Base-by-base conservation (phyloP, 306 rosid species). In the Pachyrhizus erosus region DNA sequence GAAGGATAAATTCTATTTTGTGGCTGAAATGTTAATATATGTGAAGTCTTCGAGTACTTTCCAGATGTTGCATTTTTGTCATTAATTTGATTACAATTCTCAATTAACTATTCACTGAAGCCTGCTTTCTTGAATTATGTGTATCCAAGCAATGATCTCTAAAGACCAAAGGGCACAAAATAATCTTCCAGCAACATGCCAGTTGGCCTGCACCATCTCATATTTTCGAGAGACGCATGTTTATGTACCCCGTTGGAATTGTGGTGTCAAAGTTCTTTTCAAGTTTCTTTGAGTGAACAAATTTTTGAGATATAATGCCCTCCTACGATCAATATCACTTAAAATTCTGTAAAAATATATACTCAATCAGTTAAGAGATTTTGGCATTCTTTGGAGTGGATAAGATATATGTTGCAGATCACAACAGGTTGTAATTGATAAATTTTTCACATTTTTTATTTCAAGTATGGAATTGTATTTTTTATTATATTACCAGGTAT, bases 331-430 rank as follows among this genome's bases (percentile, higher is more conserved):
- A 51, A 39, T 48, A 26, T 46, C 73, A 40, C 46, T 83, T 46
- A 23, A 66, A 66, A 52, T 80, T 79, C 78, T 74, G 57, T 75
- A 49, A 20, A 42, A 73, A 58, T 31, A 73, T 72, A 77, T 43
- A 76, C 33, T 45, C 54, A 26, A 33, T 45, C 52, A 67, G 78
- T 57, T 54, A 17, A 67, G 52, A 78, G 76, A 82, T 86, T 86
- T 75, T 70, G 85, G 24, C 83, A 80, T 86, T 83, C 51, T 75
- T 83, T 78, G 4, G 60, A 79, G 82, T 70, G 79, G 58, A 79
- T 17, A 27, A 39, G 73, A 33, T 71, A 75, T 67, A 45, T 20
- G 74, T 51, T 61, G 85, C 73, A 70, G 43, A 83, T 64, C 60
- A 54, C n/a, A 52, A 64, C 40, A 62, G 69, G 77, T 24, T 86